A percentile compares a stretch with the other conserved stretches of the same genome.
Conservation (phyloP, 225 moss, liverwort and hornwort species). For the Sphagnum tenellum region DNA sequence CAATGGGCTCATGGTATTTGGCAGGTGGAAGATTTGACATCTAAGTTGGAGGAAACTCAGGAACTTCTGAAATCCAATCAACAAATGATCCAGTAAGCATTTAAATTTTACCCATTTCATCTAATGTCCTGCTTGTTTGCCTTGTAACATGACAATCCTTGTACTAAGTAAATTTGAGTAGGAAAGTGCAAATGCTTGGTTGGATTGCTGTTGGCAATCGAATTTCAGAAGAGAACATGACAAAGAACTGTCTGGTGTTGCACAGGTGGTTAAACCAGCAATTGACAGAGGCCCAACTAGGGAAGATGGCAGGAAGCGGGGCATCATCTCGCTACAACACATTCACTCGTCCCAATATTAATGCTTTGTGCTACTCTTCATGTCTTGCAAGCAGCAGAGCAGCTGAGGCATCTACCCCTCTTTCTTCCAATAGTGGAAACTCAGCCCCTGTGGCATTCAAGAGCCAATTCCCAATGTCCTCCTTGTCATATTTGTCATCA, state of each 20-base stretch:
- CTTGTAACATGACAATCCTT: no score
- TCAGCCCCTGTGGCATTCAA: constrained; percentile 37
- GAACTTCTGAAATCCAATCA: constrained; percentile 85
- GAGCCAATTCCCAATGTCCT: constrained; percentile 45
- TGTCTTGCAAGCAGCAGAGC: constrained; percentile 40
- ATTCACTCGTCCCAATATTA: constrained; percentile 41
- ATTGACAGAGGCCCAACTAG: constrained; percentile 89
- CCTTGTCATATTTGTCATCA: constrained; percentile 39
- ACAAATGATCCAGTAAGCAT: constrained; percentile 94
- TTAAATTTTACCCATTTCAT: no score
- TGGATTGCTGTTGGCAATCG: background rate
- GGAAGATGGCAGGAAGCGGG: constrained; percentile 42
- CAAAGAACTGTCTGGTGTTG: background rate
- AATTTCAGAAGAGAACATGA: background rate
- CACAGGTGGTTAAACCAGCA: constrained; percentile 98
- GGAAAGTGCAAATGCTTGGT: no score
- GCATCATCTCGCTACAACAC: constrained; percentile 50
- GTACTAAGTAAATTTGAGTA: no score
- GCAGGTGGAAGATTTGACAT: constrained; percentile 67
- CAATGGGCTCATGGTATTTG: constrained; percentile 4
- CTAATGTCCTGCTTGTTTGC: no score
- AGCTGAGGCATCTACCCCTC: constrained; percentile 38
- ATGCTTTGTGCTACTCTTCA: constrained; percentile 33
- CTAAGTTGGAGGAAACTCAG: constrained; percentile 84
- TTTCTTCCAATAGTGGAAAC: constrained; percentile 44